Evolutionary conservation across 1,284 basidiomycete species (phyloP).

Genomic region (Cryptococcus sp.): DNA sequence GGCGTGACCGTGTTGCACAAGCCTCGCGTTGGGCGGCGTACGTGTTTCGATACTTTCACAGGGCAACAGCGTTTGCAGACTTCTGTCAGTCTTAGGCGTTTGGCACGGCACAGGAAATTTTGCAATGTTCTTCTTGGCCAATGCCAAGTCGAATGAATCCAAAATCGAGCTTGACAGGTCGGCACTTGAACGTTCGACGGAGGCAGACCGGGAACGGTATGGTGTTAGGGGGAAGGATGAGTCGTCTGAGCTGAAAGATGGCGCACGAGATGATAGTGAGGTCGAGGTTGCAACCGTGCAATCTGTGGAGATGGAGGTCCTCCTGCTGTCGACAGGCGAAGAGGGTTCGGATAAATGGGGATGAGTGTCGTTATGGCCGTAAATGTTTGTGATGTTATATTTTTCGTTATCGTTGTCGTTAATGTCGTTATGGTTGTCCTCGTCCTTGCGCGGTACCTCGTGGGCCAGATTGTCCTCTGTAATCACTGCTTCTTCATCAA

Average conservation of each 20-base stretch:
- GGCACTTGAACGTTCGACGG: not conserved
- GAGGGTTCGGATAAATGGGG: not conserved
- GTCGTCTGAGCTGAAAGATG: slow-evolving; percentile 23
- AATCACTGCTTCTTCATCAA: too few species aligned
- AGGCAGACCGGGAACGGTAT: not conserved
- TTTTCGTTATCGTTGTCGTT: not conserved
- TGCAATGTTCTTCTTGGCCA: too few species aligned
- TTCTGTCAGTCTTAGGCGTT: too few species aligned
- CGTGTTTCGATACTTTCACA: not conserved
- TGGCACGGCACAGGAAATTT: too few species aligned
- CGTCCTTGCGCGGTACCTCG: too few species aligned
- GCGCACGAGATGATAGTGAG: slow-evolving; percentile 19
- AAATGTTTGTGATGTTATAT: not conserved
- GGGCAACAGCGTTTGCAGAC: too few species aligned
- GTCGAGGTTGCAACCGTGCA: not conserved
- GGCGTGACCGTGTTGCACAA: slow-evolving; percentile 1
- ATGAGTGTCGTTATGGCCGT: slow-evolving; percentile 5
- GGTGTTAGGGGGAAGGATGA: not conserved
- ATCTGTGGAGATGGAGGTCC: not conserved
- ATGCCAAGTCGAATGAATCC: too few species aligned
- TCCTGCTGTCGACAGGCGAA: not conserved
- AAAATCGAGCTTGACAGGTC: not conserved
- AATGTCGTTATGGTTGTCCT: slow-evolving; percentile 1
- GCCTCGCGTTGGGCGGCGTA: slow-evolving; percentile 14
- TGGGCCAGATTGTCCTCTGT: too few species aligned